Evolutionary conservation across 2,329 filamentous ascomycete species (phyloP), one percentile per base, ranked within the genome.

Genomic region (Achaetomium macrosporum): DNA sequence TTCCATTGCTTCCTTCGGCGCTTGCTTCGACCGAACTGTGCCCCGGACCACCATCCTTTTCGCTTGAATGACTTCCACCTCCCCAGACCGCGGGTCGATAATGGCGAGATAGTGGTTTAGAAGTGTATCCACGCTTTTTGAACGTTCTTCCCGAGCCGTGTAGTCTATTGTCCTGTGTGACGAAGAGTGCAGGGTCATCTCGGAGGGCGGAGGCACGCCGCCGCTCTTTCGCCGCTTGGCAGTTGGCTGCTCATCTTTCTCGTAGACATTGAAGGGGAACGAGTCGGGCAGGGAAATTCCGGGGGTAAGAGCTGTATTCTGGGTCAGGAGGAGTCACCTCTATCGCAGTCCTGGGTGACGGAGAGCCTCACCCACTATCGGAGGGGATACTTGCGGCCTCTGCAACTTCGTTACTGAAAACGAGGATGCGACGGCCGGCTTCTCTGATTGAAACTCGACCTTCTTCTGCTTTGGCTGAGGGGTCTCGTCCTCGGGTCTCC

Each of bases 81-180:
- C 72, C 17, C 79, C 79, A 0, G 78, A 82, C 33, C 73, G 69
- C 0, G 81, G 79, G 59, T 87, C 82, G 56, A 79, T 85, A 5
- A 87, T 70, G 15, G 82, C 84, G 29, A 87, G 68, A 63, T 83
- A 87, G 66, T 87, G 82, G 50, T 81, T 84, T 42, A 84, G 58
- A 4, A 78, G 64, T 5, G 71, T 64, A 51, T 76, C 71, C 12
- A 65, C 61, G 11, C 68, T 70, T 25, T 67, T 66, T 1, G 63
- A 62, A 12, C 70, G 69, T 46, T 80, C 76, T 63, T 84, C 79
- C 53, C 76, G 75, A 29, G 73, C 81, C 6, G 75, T 82, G 60
- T 83, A 85, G 62, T 84, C 78, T 37, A 86, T 65, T 39, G 73
- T 80, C 30, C 69, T 73, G 65, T 85, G 79, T 42, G 71, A 71